Evolutionary conservation across 176 grass and related monocot genomes (phyloP), one percentile per base, ranked within the genome.

Genomic region (Zoysia pacifica): DNA sequence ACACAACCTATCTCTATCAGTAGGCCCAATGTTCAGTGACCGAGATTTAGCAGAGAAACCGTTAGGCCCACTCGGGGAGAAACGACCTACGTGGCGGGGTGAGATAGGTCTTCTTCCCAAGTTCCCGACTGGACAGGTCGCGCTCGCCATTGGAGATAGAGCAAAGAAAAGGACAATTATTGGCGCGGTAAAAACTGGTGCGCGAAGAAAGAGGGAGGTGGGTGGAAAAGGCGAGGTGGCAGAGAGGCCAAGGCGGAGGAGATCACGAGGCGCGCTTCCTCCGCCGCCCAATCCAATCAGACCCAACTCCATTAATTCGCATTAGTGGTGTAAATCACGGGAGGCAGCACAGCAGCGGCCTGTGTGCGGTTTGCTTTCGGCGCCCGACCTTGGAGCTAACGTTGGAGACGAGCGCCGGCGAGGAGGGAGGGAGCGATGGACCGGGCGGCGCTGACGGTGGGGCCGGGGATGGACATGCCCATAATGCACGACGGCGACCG

Each of bases 401-500:
- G 28, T 28, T 28, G 28, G 28, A 16, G 58, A 61, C 58, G 58
- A 61, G 58, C 11, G 9, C 52, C 65, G 65, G 74, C 65, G 64
- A 51, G 61, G 65, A 4, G 41, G 19, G 36, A 16, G 46, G 56
- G 41, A 59, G 53, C 14, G 36, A 97, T 97, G 93, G 88, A 97
- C 84, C 77, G 93, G 62, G 85, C 88, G 73, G 85, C 93, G 54
- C 11, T 97, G 28, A 97, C 90, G 40, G 85, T 97, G 43, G 90
- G 93, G 44, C 90, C 90, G 8, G 93, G 87, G 18, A 93, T 97
- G 93, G 93, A 97, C 82, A 81, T 93, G 90, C 93, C 90, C 14
- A 97, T 97, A 85, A 97, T 97, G 93, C 93, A 91, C 90, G 90
- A 97, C 77, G 82, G 93, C 73, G 93, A 97, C 83, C 87, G 93